A percentile compares a stretch with the other conserved stretches of the same genome.
Conservation (phyloP, 176 grass and related monocot genomes). For the Avena atlantica region DNA sequence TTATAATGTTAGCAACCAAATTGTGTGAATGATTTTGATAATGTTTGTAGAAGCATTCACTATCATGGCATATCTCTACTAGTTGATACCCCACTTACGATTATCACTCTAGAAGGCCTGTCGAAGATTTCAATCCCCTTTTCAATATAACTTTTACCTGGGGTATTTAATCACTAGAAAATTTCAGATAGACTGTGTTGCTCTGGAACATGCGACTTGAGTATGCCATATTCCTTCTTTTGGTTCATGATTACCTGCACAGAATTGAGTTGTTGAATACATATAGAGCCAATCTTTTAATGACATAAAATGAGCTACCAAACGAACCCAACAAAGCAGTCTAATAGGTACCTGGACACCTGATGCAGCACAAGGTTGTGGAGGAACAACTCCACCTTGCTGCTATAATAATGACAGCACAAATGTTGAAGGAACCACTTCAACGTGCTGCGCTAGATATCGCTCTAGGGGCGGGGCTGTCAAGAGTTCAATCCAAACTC, state of each 20-base stretch:
- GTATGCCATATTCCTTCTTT: slow-evolving; percentile 64
- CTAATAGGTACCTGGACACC: slow-evolving; percentile 64
- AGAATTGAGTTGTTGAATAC: slow-evolving; percentile 19
- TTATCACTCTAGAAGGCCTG: not conserved
- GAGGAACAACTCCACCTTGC: too few species aligned
- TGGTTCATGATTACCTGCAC: slow-evolving; percentile 73
- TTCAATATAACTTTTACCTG: slow-evolving; percentile 54
- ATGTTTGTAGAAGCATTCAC: slow-evolving; percentile 1
- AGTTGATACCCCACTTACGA: not conserved
- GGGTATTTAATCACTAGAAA: slow-evolving; percentile 60
- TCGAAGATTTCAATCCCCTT: not conserved
- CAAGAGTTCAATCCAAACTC: too few species aligned
- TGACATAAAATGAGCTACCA: not conserved
- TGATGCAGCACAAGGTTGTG: too few species aligned
- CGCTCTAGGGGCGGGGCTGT: too few species aligned
- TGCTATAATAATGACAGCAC: too few species aligned
- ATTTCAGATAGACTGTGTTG: slow-evolving; percentile 54
- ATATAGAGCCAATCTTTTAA: not conserved
- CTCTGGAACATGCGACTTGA: slow-evolving; percentile 58
- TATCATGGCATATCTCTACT: not conserved
- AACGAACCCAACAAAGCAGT: not conserved
- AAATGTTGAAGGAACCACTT: too few species aligned
- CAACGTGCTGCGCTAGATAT: too few species aligned
- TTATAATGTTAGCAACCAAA: not conserved
- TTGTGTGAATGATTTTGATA: slow-evolving; percentile 11